Percentiles rank a stretch among this genome's conserved stretches.
Evolutionary conservation across 2,329 filamentous ascomycete species (phyloP).

Genomic region (Colletotrichum abscissum): DNA sequence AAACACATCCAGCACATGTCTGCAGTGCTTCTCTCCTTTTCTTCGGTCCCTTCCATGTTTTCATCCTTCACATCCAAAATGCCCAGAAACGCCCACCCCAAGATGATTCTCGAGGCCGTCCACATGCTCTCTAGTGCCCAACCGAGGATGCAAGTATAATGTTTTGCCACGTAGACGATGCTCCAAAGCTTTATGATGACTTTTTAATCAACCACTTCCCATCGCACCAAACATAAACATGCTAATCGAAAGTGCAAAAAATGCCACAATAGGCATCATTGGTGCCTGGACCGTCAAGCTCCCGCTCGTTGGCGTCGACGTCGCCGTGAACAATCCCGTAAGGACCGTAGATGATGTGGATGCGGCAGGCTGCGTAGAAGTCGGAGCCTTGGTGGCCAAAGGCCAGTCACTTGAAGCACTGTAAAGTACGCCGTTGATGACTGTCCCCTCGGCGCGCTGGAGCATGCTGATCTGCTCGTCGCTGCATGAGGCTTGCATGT

Average conservation of each 20-base stretch:
- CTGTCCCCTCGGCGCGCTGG: constrained; percentile 60
- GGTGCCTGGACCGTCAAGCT: not conserved
- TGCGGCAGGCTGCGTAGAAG: constrained; percentile 38
- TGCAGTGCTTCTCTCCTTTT: not conserved
- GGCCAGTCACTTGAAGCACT: constrained; percentile 54
- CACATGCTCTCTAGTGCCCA: not conserved
- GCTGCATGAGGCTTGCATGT: constrained; percentile 62
- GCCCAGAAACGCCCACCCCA: not conserved
- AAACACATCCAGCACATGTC: not conserved
- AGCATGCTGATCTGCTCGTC: constrained; percentile 61
- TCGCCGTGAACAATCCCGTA: constrained; percentile 50
- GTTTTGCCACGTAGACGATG: not conserved
- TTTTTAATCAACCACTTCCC: not conserved
- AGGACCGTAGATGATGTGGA: constrained; percentile 37
- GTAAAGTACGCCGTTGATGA: constrained; percentile 71
- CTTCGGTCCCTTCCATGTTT: not conserved
- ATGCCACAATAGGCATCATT: constrained; percentile 19
- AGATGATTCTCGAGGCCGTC: not conserved
- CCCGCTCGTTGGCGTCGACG: constrained; percentile 43
- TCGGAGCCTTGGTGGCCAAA: constrained; percentile 42
- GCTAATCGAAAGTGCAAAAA: constrained; percentile 40
- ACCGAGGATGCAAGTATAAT: not conserved
- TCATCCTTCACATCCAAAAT: not conserved
- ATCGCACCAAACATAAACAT: not conserved
- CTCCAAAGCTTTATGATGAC: not conserved